Evolutionary conservation across 2,329 filamentous ascomycete genomes (phyloP).

Genomic region (Seiridium cupressi): DNA sequence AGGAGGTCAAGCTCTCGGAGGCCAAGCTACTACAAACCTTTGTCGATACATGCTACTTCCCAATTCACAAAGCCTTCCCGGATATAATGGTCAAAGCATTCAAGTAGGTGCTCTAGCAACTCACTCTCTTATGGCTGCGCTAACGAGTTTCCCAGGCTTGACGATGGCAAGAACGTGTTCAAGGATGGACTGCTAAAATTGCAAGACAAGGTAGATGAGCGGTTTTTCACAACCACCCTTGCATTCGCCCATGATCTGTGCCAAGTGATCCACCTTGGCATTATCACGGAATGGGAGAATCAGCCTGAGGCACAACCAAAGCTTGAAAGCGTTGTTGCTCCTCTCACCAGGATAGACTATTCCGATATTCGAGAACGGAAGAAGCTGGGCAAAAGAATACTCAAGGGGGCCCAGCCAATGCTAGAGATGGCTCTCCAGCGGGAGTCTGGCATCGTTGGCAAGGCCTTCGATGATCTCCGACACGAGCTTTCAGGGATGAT

Average conservation of each 20-base stretch:
- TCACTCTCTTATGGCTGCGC: slow-evolving; percentile 19
- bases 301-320: slow-evolving; percentile 22
- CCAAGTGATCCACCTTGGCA: slow-evolving; percentile 50
- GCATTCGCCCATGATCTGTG: slow-evolving; percentile 57
- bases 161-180: slow-evolving; percentile 55
- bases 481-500: slow-evolving; percentile 73
- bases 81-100: slow-evolving; percentile 79
- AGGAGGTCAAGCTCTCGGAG: slow-evolving; percentile 74
- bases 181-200: slow-evolving; percentile 48
- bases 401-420: slow-evolving; percentile 76
- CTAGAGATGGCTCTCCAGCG: slow-evolving; percentile 74
- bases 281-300: slow-evolving; percentile 40
- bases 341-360: slow-evolving; percentile 48
- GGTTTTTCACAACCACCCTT: slow-evolving; percentile 58
- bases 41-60: slow-evolving; percentile 89
- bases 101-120: slow-evolving; percentile 57
- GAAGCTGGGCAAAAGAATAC: slow-evolving; percentile 83
- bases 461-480: slow-evolving; percentile 66
- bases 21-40: slow-evolving; percentile 74
- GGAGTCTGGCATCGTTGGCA: slow-evolving; percentile 77
- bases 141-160: slow-evolving; percentile 52
- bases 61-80: slow-evolving; percentile 72
- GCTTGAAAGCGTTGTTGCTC: slow-evolving; percentile 42
- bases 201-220: slow-evolving; percentile 49
- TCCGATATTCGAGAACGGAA: slow-evolving; percentile 77